A percentile compares a stretch with the other conserved stretches of the same genome.
phyloP scores from a whole-genome alignment of 2,329 filamentous ascomycete genomes.

The Epichloe gansuensis region DNA sequence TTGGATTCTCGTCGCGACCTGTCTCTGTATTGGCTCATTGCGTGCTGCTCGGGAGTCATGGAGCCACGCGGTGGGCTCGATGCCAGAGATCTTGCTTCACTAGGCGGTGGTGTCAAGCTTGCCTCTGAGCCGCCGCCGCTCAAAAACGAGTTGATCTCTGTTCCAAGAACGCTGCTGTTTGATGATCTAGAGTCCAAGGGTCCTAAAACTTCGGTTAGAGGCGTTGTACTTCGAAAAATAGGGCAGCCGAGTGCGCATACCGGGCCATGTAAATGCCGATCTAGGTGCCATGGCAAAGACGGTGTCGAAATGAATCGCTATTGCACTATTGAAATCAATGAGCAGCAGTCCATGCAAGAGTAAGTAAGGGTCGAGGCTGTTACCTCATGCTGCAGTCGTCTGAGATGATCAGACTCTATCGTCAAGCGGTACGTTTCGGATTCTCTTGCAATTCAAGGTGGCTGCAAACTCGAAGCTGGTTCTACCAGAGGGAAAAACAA shows the following conservation, averaged over 20 bases:
- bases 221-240: constrained; percentile 4
- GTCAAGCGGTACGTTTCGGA: not conserved
- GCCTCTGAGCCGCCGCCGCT: constrained; percentile 29
- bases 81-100: constrained; percentile 38
- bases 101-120: constrained; percentile 35
- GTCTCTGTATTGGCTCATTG: constrained; percentile 48
- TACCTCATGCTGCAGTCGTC: constrained; percentile 25
- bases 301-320: constrained; percentile 39
- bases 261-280: constrained; percentile 38
- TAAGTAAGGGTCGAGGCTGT: not conserved
- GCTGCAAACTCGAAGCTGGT: not conserved
- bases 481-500: not conserved
- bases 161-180: constrained; percentile 25
- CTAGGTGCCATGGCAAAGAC: constrained; percentile 38
- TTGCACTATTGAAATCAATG: constrained; percentile 23
- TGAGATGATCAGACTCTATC: not conserved
- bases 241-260: constrained; percentile 15
- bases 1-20: constrained; percentile 47
- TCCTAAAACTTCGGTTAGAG: constrained; percentile 10
- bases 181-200: constrained; percentile 23
- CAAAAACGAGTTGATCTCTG: constrained; percentile 34
- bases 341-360: not conserved
- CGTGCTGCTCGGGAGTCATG: constrained; percentile 47
- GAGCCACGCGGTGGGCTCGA: constrained; percentile 42
- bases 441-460: not conserved